Percentiles rank a stretch among this genome's conserved stretches.
Evolutionary conservation across 1,139 yeast species (phyloP).

Genomic region (Debaryomyces coudertii): DNA sequence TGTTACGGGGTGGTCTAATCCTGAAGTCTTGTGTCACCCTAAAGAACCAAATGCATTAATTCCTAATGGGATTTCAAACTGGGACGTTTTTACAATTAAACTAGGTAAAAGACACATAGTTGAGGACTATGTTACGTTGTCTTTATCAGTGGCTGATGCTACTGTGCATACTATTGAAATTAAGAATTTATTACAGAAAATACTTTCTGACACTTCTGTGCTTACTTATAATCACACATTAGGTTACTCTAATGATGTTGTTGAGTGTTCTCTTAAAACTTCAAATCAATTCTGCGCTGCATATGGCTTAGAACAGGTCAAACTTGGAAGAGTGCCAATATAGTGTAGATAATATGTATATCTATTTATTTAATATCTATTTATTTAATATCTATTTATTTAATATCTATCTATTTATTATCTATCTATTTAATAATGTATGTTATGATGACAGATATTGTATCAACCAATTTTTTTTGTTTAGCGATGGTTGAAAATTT

Average conservation of each 20-base stretch:
- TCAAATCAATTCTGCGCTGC: slow-evolving; percentile 23
- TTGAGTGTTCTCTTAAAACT: slow-evolving; percentile 24
- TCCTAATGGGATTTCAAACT: slow-evolving; percentile 39
- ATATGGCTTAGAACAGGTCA: slow-evolving; percentile 7
- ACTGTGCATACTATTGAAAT: slow-evolving; percentile 15
- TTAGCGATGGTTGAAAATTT: slow-evolving; percentile 9
- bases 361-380: too few species aligned
- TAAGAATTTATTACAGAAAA: slow-evolving; percentile 14
- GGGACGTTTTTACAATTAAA: slow-evolving; percentile 21
- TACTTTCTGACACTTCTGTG: slow-evolving; percentile 10
- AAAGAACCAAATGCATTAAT: slow-evolving; percentile 30
- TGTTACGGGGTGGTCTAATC: slow-evolving; percentile 39
- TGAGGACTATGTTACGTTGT: slow-evolving; percentile 14
- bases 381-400: too few species aligned
- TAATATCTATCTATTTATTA: too few species aligned
- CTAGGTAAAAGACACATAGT: slow-evolving; percentile 4
- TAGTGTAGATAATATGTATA: slow-evolving; percentile 1
- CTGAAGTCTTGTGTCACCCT: slow-evolving; percentile 23
- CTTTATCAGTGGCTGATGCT: slow-evolving; percentile 18
- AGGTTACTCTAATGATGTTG: slow-evolving; percentile 25
- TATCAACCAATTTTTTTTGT: background rate
- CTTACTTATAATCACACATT: slow-evolving; percentile 7
- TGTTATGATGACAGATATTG: slow-evolving; percentile 2
- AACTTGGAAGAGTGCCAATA: slow-evolving; percentile 4
- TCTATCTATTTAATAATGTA: too few species aligned